Evolutionary conservation across 495 filamentous ascomycete species (phyloP), one percentile per base, ranked within the genome.

Genomic region (Tuber indicum): DNA sequence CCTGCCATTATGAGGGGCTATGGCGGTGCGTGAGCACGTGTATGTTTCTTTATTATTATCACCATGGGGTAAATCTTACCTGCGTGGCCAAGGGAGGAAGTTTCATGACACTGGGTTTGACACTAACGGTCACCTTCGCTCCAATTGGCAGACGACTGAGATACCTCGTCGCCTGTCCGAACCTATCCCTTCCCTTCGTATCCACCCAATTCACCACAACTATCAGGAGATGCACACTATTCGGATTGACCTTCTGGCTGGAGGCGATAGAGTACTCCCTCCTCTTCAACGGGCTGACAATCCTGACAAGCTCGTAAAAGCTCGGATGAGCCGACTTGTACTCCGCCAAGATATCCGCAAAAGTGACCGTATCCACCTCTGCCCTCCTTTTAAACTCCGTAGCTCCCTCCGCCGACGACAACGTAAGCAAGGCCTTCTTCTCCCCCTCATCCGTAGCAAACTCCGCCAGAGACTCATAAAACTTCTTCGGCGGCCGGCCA

Each of bases 81-180:
- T 80, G 77, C 36, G 74, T 80, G 74, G 81, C 92, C 81, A 90
- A 90, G 70, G 90, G 87, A 21, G 96, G 96, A 42, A 99, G 88
- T 86, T 98, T 99, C 96, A 97, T 94, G 78, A 99, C 96, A 72
- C 93, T 97, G 16, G 96, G 94, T 86, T 99, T 99, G 85, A 98
- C 92, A 71, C 92, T 95, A 71, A 92, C 96, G 14, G 93, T 97
- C 76, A 98, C 88, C 19, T 92, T 86, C 17, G 92, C 87, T 70
- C 96, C 96, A 49, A 91, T 85, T 19, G 87, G 87, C 43, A 99
- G 89, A 62, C 86, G 82, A 84, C 91, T 91, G 72, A 99, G 90
- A 86, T 94, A 98, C 69, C 91, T 90, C 19, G 96, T 97, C 14
- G 96, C 94, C 84, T 95, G 93, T 74, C 96, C 96, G 84, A 94